Evolutionary conservation across 148 eudicot genomes (phyloP).

Genomic region (Beta vulgaris): DNA sequence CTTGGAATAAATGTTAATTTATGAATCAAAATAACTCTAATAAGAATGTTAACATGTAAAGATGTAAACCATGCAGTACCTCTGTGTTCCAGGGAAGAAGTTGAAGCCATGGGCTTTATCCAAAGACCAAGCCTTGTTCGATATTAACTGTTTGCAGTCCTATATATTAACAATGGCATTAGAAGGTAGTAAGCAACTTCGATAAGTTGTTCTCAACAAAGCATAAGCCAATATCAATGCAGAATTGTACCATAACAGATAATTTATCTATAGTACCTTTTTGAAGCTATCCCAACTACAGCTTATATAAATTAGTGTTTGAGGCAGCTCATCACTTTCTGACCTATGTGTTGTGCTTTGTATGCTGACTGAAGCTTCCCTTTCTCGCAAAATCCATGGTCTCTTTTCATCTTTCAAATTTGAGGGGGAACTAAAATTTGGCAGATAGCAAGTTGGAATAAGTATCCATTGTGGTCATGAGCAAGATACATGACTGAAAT

Average conservation of each 20-base stretch:
- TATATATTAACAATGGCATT: slow-evolving; percentile 27
- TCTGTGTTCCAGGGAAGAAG: slow-evolving; percentile 94
- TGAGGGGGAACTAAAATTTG: slow-evolving; percentile 38
- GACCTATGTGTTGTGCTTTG: slow-evolving; percentile 46
- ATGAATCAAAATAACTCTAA: neutral
- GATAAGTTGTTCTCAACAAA: slow-evolving; percentile 2
- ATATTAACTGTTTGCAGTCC: slow-evolving; percentile 76
- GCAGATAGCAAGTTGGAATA: neutral
- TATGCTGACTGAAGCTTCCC: slow-evolving; percentile 63
- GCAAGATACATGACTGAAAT: neutral
- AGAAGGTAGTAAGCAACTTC: slow-evolving; percentile 20
- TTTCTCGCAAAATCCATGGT: slow-evolving; percentile 93
- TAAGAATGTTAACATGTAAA: neutral
- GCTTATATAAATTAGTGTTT: slow-evolving; percentile 87
- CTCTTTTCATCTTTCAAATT: slow-evolving; percentile 75
- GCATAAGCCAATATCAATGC: slow-evolving; percentile 1
- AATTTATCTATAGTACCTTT: slow-evolving; percentile 45
- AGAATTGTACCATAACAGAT: neutral
- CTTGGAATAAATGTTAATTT: neutral
- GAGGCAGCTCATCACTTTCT: slow-evolving; percentile 61
- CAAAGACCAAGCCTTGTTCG: slow-evolving; percentile 83
- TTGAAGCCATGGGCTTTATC: slow-evolving; percentile 92
- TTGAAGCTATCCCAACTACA: slow-evolving; percentile 98
- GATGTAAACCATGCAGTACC: slow-evolving; percentile 37
- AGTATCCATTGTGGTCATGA: neutral